Percentiles rank a stretch among this genome's conserved stretches.
Conservation (phyloP, 2,329 filamentous ascomycete species). For the Aspergillus japonicus region DNA sequence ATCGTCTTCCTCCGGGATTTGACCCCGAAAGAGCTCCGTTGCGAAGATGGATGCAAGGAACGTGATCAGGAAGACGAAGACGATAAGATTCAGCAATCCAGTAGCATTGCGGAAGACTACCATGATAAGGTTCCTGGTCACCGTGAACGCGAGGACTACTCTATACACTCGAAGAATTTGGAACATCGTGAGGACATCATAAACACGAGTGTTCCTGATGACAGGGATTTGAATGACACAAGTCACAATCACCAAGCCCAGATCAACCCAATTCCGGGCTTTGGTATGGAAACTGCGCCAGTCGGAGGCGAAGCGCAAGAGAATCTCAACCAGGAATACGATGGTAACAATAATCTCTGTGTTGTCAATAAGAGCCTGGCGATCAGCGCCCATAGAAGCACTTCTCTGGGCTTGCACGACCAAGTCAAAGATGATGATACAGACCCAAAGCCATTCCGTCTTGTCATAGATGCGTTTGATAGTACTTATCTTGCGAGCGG, state of each 20-base stretch:
- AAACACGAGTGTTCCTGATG: conserved; percentile 69
- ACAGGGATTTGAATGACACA: conserved; percentile 80
- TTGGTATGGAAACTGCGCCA: conserved; percentile 77
- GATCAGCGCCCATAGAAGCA: conserved; percentile 65
- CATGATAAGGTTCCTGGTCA: conserved; percentile 80
- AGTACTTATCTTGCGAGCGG: conserved; percentile 35
- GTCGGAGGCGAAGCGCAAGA: conserved; percentile 72
- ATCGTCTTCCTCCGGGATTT: conserved; percentile 66
- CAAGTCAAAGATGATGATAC: conserved; percentile 77
- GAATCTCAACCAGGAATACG: conserved; percentile 76
- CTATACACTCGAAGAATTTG: conserved; percentile 92
- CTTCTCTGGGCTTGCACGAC: conserved; percentile 75
- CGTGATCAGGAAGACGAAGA: conserved; percentile 94
- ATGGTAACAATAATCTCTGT: conserved; percentile 76
- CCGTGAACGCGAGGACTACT: conserved; percentile 81
- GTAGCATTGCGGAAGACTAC: conserved; percentile 86
- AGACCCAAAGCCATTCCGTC: conserved; percentile 73
- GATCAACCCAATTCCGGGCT: conserved; percentile 75
- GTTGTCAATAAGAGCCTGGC: conserved; percentile 64
- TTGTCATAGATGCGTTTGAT: conserved; percentile 74
- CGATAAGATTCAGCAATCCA: conserved; percentile 89
- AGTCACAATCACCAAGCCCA: conserved; percentile 76
- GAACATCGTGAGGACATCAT: conserved; percentile 88
- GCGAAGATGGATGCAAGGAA: conserved; percentile 93
- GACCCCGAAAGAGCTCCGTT: conserved; percentile 85